Evolutionary conservation across 148 eudicot species (phyloP).

Genomic region (Amaranthus palmeri): DNA sequence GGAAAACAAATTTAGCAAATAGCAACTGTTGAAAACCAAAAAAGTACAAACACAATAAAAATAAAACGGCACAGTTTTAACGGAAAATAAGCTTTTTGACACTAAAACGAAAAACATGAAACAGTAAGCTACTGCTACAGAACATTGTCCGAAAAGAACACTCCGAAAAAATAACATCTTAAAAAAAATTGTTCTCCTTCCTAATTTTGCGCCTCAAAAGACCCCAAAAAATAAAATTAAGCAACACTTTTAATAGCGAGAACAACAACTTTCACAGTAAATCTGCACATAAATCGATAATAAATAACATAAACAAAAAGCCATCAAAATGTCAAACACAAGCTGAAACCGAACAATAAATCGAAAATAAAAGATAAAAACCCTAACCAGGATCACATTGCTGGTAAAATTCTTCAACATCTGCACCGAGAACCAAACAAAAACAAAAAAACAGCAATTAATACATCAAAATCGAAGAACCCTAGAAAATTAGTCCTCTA

Average conservation of each 20-base stretch:
- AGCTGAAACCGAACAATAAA: not conserved
- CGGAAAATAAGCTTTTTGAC: not conserved
- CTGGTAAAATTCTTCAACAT: constrained; percentile 44
- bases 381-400: constrained; percentile 51
- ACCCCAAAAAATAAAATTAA: not conserved
- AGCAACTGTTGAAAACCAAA: not conserved
- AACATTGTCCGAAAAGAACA: no score
- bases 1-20: no score
- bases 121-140: not conserved
- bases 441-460: not conserved
- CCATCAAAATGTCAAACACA: not conserved
- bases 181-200: not conserved
- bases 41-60: not conserved
- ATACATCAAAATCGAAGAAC: not conserved
- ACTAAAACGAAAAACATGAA: not conserved
- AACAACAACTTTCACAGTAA: not conserved
- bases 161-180: not conserved
- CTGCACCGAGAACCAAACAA: constrained; percentile 24
- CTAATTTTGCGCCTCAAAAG: not conserved
- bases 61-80: not conserved
- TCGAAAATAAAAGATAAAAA: not conserved
- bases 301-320: not conserved
- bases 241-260: not conserved
- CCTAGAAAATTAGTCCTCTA: not conserved
- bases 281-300: constrained; percentile 3